Conservation (phyloP, 345 rosid species). For the Camelina laxa region DNA sequence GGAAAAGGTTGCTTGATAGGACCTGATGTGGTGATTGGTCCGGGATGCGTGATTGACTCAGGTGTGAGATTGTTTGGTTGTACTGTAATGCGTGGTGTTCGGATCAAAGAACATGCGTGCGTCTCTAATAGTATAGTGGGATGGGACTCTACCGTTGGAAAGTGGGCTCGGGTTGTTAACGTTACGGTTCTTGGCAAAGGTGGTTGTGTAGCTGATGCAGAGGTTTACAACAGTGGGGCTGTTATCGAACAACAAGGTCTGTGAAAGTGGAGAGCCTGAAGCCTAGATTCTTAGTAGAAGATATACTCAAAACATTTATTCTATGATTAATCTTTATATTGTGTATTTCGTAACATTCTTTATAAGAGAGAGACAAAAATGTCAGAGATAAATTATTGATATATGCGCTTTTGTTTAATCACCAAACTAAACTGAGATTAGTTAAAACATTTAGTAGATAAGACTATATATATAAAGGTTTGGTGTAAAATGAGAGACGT, state of each 20-base stretch:
- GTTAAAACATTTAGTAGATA: no score
- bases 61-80: slow-evolving; percentile 87
- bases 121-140: slow-evolving; percentile 84
- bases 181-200: slow-evolving; percentile 88
- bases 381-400: no score
- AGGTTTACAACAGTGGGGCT: slow-evolving; percentile 7
- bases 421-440: no score
- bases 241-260: slow-evolving; percentile 18
- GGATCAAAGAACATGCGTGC: slow-evolving; percentile 83
- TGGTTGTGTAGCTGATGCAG: slow-evolving; percentile 71
- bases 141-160: slow-evolving; percentile 90
- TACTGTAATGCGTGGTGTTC: slow-evolving; percentile 88
- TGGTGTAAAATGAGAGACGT: background rate
- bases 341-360: no score
- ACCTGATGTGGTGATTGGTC: slow-evolving; percentile 90
- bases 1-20: slow-evolving; percentile 90
- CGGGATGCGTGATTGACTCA: slow-evolving; percentile 78
- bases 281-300: no score
- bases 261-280: background rate
- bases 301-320: no score
- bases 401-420: no score
- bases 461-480: no score
- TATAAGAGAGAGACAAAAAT: no score
- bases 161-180: slow-evolving; percentile 91
- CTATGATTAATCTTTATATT: no score